Percentiles rank a stretch among this genome's conserved stretches.
Evolutionary conservation across 106 monocot species (phyloP).

Genomic region (Apostasia ramifera): DNA sequence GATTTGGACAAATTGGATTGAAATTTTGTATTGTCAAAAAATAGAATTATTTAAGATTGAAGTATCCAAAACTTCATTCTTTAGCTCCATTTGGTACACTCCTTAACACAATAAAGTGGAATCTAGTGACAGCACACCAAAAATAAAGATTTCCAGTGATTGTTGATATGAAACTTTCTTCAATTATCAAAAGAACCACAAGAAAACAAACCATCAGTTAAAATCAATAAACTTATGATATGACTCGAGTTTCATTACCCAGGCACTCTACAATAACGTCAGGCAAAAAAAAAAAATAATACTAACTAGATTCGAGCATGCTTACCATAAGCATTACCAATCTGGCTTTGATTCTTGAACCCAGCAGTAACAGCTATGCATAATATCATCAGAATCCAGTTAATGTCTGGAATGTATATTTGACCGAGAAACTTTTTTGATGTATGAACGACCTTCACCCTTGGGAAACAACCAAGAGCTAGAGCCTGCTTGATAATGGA

Average conservation of each 20-base stretch:
- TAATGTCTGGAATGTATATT: conserved; percentile 94
- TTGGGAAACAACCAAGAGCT: conserved; percentile 86
- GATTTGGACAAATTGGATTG: too few relatives aligned
- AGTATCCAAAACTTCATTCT: too few relatives aligned
- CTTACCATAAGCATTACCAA: conserved; percentile 95
- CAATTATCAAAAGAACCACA: too few relatives aligned
- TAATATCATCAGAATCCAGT: conserved; percentile 91
- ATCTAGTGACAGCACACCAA: too few relatives aligned
- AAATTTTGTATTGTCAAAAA: too few relatives aligned
- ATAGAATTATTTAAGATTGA: too few relatives aligned
- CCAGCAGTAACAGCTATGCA: conserved; percentile 92
- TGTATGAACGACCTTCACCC: conserved; percentile 88
- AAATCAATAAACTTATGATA: too few relatives aligned
- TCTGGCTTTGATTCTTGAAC: conserved; percentile 85
- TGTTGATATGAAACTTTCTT: too few relatives aligned
- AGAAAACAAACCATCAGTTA: background rate
- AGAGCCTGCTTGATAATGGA: conserved; percentile 87
- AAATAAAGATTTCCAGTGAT: too few relatives aligned
- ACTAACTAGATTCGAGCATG: background rate
- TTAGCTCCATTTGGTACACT: too few relatives aligned
- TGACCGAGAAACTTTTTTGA: conserved; percentile 86
- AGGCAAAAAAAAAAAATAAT: background rate
- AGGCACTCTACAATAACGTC: conserved; percentile 25
- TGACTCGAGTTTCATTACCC: background rate
- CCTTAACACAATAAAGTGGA: too few relatives aligned